A percentile compares a stretch with the other conserved stretches of the same genome.
These are phyloP conservation scores for Zygnema cylindricum DNA, from an alignment of 139 green algal genomes.

Conservation along the genomic window DNA sequence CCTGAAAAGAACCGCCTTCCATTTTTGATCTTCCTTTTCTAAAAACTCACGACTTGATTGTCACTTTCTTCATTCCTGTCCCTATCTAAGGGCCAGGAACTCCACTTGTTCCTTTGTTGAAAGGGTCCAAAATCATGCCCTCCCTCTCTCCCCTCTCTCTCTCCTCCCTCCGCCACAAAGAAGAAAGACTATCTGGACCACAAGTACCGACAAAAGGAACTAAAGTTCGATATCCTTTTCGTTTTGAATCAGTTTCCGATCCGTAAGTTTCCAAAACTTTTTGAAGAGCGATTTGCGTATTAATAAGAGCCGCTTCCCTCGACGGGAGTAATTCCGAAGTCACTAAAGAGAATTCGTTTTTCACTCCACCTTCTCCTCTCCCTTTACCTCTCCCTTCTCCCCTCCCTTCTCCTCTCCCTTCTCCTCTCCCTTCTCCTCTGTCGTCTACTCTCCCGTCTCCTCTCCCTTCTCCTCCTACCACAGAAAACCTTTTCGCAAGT, in stretches of 20 bases:
- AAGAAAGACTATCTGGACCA: not conserved
- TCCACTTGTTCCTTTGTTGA: not conserved
- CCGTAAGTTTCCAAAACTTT: slow-evolving; percentile 51
- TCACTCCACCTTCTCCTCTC: not conserved
- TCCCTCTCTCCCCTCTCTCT: not conserved
- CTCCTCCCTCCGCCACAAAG: not conserved
- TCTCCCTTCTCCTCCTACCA: not conserved
- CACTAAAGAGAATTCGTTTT: not conserved
- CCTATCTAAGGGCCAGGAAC: not conserved
- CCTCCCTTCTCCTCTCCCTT: not conserved
- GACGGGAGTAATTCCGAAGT: slow-evolving; percentile 5
- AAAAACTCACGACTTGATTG: not conserved
- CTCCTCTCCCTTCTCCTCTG: not conserved
- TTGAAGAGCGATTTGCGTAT: slow-evolving; percentile 21
- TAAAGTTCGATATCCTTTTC: not conserved
- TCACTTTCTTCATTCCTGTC: not conserved
- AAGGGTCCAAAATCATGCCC: not conserved
- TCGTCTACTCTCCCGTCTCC: not conserved
- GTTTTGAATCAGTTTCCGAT: not conserved
- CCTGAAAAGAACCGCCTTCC: not conserved
- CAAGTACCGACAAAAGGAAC: slow-evolving; percentile 41
- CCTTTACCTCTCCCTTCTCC: not conserved
- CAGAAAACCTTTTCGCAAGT: not conserved
- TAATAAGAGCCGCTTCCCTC: slow-evolving; percentile 20
- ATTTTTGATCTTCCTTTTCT: not conserved